Percentiles rank a stretch among this genome's conserved stretches.
phyloP scores from a whole-genome alignment of 208 protist genomes.

The Crithidia sp. region DNA sequence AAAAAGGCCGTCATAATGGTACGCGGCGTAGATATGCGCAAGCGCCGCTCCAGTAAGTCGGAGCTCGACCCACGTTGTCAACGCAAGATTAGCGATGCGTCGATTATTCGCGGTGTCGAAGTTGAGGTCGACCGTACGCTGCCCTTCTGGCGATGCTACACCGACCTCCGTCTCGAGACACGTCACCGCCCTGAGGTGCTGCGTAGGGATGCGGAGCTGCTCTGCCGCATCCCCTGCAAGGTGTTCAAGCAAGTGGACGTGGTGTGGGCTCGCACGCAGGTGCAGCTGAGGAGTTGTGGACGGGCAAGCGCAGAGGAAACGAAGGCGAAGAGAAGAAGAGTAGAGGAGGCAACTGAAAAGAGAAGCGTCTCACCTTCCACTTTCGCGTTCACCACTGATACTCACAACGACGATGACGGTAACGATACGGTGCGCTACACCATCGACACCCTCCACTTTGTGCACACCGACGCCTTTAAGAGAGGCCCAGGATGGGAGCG shows the following conservation, averaged over 20 bases:
- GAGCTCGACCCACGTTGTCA: not conserved
- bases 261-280: constrained; percentile 58
- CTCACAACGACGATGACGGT: not conserved
- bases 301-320: not conserved
- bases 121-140: constrained; percentile 66
- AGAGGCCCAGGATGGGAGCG: constrained; percentile 24
- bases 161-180: constrained; percentile 42
- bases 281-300: constrained; percentile 27
- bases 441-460: constrained; percentile 81
- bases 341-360: too few relatives aligned
- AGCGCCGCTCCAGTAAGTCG: not conserved
- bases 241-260: constrained; percentile 71
- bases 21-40: not conserved
- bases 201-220: constrained; percentile 33
- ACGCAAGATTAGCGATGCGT: constrained; percentile 35
- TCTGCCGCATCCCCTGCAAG: constrained; percentile 47
- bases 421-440: not conserved
- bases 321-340: too few relatives aligned
- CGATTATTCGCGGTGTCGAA: constrained; percentile 43
- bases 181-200: constrained; percentile 37
- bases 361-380: too few relatives aligned
- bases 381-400: not conserved
- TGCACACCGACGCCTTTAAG: constrained; percentile 61
- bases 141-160: constrained; percentile 73
- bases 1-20: too few relatives aligned